Evolutionary conservation across 2,329 filamentous ascomycete genomes (phyloP).

Genomic region (Penicillium expansum): DNA sequence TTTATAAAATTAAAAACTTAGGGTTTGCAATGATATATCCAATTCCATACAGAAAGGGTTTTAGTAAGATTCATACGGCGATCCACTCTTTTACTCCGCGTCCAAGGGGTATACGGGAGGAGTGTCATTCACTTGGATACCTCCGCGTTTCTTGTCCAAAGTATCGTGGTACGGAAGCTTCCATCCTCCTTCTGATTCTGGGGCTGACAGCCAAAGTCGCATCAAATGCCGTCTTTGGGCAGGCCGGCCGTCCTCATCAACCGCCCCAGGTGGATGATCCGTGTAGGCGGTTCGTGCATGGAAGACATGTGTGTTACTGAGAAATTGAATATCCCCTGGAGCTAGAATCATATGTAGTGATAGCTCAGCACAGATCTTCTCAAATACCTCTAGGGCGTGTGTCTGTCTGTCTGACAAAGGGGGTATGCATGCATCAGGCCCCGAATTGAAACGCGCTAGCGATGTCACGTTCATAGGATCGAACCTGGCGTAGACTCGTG

Average conservation of each 20-base stretch:
- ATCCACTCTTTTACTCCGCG: constrained; percentile 20
- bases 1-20: neutral
- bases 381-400: constrained; percentile 26
- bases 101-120: constrained; percentile 27
- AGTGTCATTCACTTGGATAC: constrained; percentile 29
- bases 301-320: constrained; percentile 29
- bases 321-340: constrained; percentile 30
- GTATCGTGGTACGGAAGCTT: constrained; percentile 26
- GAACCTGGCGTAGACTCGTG: constrained; percentile 67
- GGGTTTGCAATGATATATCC: neutral
- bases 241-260: constrained; percentile 22
- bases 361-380: constrained; percentile 25
- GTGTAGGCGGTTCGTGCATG: constrained; percentile 30
- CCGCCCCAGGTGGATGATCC: constrained; percentile 23
- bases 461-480: constrained; percentile 76
- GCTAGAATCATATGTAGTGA: constrained; percentile 29
- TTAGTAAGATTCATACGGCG: neutral
- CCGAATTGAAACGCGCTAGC: constrained; percentile 65
- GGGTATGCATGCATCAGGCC: constrained; percentile 27
- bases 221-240: constrained; percentile 27
- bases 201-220: constrained; percentile 28
- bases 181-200: constrained; percentile 29
- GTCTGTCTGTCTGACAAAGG: constrained; percentile 27
- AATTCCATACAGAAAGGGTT: neutral
- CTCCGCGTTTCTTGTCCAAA: constrained; percentile 28